Percentiles rank a stretch among this genome's conserved stretches.
These are phyloP conservation scores for Santalum album DNA, from an alignment of 164 flowering plant genomes.

Conservation along the genomic window DNA sequence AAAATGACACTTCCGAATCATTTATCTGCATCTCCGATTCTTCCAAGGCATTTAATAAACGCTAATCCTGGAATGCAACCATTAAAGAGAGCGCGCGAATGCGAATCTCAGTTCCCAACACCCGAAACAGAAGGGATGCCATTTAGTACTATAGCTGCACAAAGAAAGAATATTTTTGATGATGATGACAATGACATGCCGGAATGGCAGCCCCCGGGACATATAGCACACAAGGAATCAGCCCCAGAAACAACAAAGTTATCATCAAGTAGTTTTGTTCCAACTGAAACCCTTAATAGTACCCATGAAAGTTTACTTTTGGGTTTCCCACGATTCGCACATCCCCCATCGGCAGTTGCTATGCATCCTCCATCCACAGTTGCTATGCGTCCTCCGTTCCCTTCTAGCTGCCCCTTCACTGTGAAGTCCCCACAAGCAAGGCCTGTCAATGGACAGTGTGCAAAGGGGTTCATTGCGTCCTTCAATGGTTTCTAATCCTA, in stretches of 20 bases:
- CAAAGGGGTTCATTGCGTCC: slow-evolving; percentile 10
- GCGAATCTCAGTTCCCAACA: background rate
- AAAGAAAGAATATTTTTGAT: slow-evolving; percentile 21
- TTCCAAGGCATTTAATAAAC: slow-evolving; percentile 4
- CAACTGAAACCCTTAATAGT: slow-evolving; percentile 7
- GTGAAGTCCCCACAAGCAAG: slow-evolving; percentile 9
- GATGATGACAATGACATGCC: slow-evolving; percentile 52
- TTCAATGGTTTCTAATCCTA: slow-evolving; percentile 1
- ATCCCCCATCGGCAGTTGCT: slow-evolving; percentile 1
- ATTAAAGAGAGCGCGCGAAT: background rate
- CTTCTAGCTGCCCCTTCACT: slow-evolving; percentile 8
- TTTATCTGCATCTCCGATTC: background rate
- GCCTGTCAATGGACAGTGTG: slow-evolving; percentile 7
- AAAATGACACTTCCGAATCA: slow-evolving; percentile 9
- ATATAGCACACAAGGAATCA: slow-evolving; percentile 10
- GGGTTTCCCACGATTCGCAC: slow-evolving; percentile 1
- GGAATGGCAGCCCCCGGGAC: slow-evolving; percentile 44
- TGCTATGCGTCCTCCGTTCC: background rate
- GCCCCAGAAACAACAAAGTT: slow-evolving; percentile 1
- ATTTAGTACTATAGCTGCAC: no score
- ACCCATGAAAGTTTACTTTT: slow-evolving; percentile 5
- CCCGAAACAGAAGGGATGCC: slow-evolving; percentile 4
- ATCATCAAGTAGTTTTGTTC: slow-evolving; percentile 3
- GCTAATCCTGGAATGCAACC: slow-evolving; percentile 9
- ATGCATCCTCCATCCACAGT: slow-evolving; percentile 1